Evolutionary conservation across 805 yeast species (phyloP).

Genomic region (Pichia nanzhaoensis): DNA sequence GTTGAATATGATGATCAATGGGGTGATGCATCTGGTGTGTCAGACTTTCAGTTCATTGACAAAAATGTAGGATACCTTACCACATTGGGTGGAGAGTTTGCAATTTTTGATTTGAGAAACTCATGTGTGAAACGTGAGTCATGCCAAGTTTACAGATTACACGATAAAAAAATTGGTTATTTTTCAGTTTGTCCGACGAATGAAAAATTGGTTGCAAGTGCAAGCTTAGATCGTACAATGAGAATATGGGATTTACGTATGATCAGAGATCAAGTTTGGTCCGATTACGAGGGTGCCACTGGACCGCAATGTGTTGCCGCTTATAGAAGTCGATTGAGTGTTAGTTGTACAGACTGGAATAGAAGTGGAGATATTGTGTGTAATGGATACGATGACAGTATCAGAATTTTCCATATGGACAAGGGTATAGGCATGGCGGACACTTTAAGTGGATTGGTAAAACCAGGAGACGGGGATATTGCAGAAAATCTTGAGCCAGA

Average conservation of each 20-base stretch:
- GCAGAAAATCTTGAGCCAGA: slow-evolving; percentile 49
- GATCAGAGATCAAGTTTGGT: slow-evolving; percentile 43
- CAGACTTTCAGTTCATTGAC: slow-evolving; percentile 62
- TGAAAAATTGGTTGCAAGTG: slow-evolving; percentile 68
- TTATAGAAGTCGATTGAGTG: slow-evolving; percentile 69
- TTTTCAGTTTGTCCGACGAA: slow-evolving; percentile 70
- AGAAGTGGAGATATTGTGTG: slow-evolving; percentile 64
- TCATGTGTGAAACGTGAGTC: slow-evolving; percentile 13
- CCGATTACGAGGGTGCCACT: slow-evolving; percentile 41
- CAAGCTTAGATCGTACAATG: slow-evolving; percentile 80
- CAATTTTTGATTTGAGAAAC: slow-evolving; percentile 61
- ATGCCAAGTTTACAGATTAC: slow-evolving; percentile 47
- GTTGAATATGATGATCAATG: slow-evolving; percentile 51
- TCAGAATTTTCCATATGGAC: slow-evolving; percentile 58
- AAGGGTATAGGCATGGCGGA: slow-evolving; percentile 26
- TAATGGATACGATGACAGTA: slow-evolving; percentile 88
- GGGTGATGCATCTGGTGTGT: slow-evolving; percentile 56
- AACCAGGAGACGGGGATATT: slow-evolving; percentile 21
- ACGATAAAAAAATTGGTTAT: slow-evolving; percentile 90
- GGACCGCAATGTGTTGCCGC: slow-evolving; percentile 52
- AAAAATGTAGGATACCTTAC: slow-evolving; percentile 60
- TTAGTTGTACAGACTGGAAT: slow-evolving; percentile 83
- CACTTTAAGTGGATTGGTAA: slow-evolving; percentile 11
- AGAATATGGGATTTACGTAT: slow-evolving; percentile 83
- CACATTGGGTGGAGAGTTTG: slow-evolving; percentile 75